Conservation (phyloP, 2,329 filamentous ascomycete genomes). For the Kalmusia sp. region DNA sequence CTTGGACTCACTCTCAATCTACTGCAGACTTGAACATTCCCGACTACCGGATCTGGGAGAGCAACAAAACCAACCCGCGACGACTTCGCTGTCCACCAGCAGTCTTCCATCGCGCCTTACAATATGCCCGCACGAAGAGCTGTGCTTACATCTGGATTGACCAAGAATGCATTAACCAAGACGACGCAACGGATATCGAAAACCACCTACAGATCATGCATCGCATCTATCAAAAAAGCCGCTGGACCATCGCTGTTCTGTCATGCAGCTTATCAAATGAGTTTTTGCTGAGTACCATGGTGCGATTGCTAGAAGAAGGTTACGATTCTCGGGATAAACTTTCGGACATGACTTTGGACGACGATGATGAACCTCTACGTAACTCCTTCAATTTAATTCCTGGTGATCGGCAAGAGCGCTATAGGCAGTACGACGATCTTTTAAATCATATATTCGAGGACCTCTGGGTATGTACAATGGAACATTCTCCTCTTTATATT, state of each 20-base stretch:
- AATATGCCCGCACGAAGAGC: background rate
- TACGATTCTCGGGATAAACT: too few relatives aligned
- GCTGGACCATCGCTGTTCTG: background rate
- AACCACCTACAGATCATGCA: background rate
- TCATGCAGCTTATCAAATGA: background rate
- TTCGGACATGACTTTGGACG: too few relatives aligned
- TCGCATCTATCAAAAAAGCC: background rate
- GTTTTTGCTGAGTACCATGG: too few relatives aligned
- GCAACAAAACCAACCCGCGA: background rate
- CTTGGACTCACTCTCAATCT: background rate
- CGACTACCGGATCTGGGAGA: background rate
- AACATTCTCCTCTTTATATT: too few relatives aligned
- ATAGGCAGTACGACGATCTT: background rate
- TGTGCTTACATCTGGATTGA: background rate
- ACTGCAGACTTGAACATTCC: background rate
- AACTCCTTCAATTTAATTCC: too few relatives aligned
- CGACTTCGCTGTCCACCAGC: background rate
- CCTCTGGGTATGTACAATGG: background rate
- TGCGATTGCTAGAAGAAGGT: too few relatives aligned
- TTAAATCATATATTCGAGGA: too few relatives aligned
- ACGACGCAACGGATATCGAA: background rate
- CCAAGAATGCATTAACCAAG: background rate
- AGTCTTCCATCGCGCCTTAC: background rate
- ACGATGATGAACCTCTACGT: too few relatives aligned
- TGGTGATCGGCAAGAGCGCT: too few relatives aligned